phyloP scores from a whole-genome alignment of 2,329 filamentous ascomycete genomes.

The Davidsoniella eucalypti region DNA sequence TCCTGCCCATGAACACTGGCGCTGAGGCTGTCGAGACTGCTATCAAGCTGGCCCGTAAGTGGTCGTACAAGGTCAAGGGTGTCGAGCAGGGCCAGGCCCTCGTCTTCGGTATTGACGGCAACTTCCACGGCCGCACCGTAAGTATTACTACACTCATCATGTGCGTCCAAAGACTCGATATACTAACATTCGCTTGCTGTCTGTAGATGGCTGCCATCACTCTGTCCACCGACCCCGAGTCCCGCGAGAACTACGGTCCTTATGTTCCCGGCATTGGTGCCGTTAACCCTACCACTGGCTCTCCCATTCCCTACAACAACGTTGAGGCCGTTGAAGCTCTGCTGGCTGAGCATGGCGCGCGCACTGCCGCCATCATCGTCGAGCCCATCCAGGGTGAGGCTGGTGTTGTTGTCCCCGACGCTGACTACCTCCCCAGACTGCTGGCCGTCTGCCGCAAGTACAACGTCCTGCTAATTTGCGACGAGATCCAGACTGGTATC shows the following conservation, averaged over 20 bases:
- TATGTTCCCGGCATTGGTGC: constrained; percentile 83
- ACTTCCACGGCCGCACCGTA: constrained; percentile 93
- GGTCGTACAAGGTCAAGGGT: constrained; percentile 92
- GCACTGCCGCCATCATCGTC: constrained; percentile 82
- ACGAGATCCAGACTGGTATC: constrained; percentile 97
- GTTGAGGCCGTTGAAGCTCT: constrained; percentile 63
- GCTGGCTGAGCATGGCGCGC: constrained; percentile 63
- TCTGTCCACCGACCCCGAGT: constrained; percentile 88
- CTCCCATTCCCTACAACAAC: constrained; percentile 74
- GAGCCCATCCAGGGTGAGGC: constrained; percentile 97
- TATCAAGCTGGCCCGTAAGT: constrained; percentile 91
- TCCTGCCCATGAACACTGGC: constrained; percentile 94
- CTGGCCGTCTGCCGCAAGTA: constrained; percentile 82
- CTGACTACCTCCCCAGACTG: constrained; percentile 68
- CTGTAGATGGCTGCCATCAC: constrained; percentile 79
- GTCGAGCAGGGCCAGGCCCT: constrained; percentile 72
- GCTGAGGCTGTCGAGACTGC: constrained; percentile 93
- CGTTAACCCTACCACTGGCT: constrained; percentile 53
- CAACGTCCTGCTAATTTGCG: constrained; percentile 89
- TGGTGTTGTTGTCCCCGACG: constrained; percentile 85
- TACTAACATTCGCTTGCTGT: constrained; percentile 8
- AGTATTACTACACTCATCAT: constrained; percentile 21
- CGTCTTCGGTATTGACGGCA: constrained; percentile 71
- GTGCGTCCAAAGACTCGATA: background rate
- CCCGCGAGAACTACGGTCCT: constrained; percentile 89